Conservation (phyloP, 371 early-diverging fungal species). For the Mucor sp. region DNA sequence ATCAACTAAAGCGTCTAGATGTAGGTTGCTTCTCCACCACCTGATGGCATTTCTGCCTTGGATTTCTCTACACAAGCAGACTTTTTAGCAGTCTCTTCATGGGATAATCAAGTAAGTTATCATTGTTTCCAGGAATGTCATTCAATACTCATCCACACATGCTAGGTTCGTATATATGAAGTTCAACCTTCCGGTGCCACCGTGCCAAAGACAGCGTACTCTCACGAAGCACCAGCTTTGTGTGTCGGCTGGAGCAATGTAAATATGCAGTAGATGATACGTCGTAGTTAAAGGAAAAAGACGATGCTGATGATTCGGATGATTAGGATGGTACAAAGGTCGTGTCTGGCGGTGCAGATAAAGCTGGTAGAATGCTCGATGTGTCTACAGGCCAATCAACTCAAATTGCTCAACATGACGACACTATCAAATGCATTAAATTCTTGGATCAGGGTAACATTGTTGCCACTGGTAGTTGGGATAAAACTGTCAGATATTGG, state of each 20-base stretch:
- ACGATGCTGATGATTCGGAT: neutral
- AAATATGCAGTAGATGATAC: conserved; percentile 16
- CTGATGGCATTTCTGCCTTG: conserved; percentile 82
- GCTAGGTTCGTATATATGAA: conserved; percentile 91
- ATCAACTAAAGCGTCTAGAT: neutral
- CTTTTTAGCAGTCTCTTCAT: conserved; percentile 84
- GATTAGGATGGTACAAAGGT: conserved; percentile 84
- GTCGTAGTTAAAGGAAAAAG: neutral
- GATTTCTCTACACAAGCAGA: conserved; percentile 84
- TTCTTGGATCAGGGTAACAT: conserved; percentile 69
- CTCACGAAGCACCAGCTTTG: conserved; percentile 86
- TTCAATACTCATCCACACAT: neutral
- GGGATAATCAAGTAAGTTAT: conserved; percentile 86
- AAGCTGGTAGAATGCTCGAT: conserved; percentile 80
- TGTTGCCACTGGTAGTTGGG: conserved; percentile 86
- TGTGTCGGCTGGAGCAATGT: conserved; percentile 89
- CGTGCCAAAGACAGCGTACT: conserved; percentile 74
- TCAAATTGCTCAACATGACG: conserved; percentile 86
- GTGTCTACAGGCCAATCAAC: conserved; percentile 73
- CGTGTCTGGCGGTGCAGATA: conserved; percentile 88
- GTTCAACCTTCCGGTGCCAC: conserved; percentile 74
- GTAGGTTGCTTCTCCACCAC: conserved; percentile 72
- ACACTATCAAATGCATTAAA: conserved; percentile 72
- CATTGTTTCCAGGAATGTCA: neutral
- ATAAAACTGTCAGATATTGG: conserved; percentile 96